These are phyloP conservation scores for Colletotrichum camelliae DNA, from an alignment of 2,329 filamentous ascomycete genomes.

Conservation along the genomic window DNA sequence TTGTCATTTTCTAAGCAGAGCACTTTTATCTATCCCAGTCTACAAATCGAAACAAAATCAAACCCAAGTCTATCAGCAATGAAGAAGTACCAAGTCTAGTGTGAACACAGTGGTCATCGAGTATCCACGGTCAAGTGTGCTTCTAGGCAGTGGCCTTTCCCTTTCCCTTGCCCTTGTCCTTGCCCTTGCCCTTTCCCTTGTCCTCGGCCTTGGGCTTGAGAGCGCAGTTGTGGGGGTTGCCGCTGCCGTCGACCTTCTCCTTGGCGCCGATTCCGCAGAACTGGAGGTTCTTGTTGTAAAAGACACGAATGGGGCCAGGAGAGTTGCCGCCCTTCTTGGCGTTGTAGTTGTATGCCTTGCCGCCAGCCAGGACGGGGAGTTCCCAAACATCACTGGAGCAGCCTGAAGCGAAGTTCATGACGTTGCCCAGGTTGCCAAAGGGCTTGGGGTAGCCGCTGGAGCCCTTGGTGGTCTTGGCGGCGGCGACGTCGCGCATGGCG, in stretches of 20 bases:
- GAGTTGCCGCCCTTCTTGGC: not conserved
- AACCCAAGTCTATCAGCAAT: not conserved
- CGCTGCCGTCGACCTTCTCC: not conserved
- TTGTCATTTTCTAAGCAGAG: not conserved
- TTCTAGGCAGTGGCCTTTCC: not conserved
- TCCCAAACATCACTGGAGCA: not conserved
- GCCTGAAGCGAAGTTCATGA: not conserved
- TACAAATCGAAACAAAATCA: not conserved
- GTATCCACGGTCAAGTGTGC: not conserved
- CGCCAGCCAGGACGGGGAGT: not conserved
- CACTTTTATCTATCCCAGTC: not conserved
- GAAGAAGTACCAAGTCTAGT: not conserved
- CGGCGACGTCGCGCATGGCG: not conserved
- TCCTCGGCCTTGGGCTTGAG: not conserved
- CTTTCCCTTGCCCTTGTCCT: not conserved
- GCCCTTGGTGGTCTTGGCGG: not conserved
- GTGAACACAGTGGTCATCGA: not conserved
- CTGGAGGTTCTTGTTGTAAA: not conserved
- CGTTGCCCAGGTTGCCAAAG: not conserved
- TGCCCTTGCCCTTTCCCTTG: not conserved
- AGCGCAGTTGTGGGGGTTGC: not conserved
- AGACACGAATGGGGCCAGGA: not conserved
- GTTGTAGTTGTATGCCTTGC: not conserved
- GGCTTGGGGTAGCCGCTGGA: not conserved
- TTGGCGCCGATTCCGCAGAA: not conserved